Evolutionary conservation across 2,329 filamentous ascomycete genomes (phyloP).

Genomic region (Gnomoniopsis sp.): DNA sequence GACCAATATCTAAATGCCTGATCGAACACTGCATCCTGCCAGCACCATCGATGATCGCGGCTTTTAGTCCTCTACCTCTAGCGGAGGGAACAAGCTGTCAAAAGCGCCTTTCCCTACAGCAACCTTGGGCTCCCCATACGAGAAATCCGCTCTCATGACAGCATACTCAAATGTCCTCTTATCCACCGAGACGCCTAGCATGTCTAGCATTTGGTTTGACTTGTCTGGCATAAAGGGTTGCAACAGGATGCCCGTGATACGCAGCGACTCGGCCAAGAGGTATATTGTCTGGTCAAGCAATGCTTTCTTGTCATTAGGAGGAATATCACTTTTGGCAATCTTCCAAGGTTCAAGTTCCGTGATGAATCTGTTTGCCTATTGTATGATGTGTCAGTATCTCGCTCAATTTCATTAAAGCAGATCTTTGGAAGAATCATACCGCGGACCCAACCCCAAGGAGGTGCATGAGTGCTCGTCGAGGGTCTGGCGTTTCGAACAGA

Average conservation of each 20-base stretch:
- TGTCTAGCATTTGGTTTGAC: slow-evolving; percentile 67
- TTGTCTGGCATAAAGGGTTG: slow-evolving; percentile 90
- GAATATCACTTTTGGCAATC: slow-evolving; percentile 33
- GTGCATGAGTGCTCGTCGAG: slow-evolving; percentile 9
- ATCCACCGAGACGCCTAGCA: slow-evolving; percentile 65
- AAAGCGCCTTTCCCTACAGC: slow-evolving; percentile 34
- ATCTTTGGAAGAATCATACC: slow-evolving; percentile 37
- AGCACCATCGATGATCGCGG: not conserved
- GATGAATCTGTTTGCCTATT: slow-evolving; percentile 65
- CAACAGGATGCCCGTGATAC: slow-evolving; percentile 77
- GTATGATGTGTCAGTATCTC: slow-evolving; percentile 12
- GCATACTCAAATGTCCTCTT: slow-evolving; percentile 64
- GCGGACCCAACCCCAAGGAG: slow-evolving; percentile 61
- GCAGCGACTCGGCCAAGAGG: slow-evolving; percentile 69
- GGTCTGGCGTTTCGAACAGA: slow-evolving; percentile 13
- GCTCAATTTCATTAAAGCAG: not conserved
- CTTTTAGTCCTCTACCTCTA: slow-evolving; percentile 37
- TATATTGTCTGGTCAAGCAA: slow-evolving; percentile 54
- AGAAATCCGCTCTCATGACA: slow-evolving; percentile 57
- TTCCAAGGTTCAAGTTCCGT: slow-evolving; percentile 67
- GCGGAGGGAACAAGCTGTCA: slow-evolving; percentile 50
- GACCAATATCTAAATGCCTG: not conserved
- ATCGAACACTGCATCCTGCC: not conserved
- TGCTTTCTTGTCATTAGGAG: not conserved
- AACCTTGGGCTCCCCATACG: slow-evolving; percentile 58